phyloP scores from a whole-genome alignment of 768 basidiomycete genomes.

The Russula lepida region DNA sequence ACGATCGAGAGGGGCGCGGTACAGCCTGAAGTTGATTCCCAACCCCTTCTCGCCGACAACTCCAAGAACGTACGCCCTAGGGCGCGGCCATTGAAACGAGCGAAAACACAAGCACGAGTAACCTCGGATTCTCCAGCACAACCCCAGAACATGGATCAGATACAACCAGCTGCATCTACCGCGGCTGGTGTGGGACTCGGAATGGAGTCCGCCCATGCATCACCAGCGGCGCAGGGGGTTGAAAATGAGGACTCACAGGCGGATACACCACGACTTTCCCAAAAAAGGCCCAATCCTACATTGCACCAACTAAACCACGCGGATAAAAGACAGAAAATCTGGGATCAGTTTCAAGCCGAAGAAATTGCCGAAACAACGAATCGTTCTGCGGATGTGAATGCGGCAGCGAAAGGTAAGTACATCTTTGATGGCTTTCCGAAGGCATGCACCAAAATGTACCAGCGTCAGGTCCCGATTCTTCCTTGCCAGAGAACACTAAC shows the following conservation, averaged over 20 bases:
- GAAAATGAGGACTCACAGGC: background rate
- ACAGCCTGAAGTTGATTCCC: background rate
- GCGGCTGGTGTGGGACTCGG: background rate
- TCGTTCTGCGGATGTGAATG: background rate
- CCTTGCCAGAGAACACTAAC: background rate
- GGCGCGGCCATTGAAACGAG: slow-evolving; percentile 6
- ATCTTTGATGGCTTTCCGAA: background rate
- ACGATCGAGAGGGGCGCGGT: background rate
- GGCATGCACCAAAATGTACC: background rate
- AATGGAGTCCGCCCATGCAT: background rate
- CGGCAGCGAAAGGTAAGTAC: background rate
- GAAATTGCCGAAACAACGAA: background rate
- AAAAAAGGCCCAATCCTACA: background rate
- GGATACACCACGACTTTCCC: background rate
- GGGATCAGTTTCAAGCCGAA: background rate
- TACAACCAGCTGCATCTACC: background rate
- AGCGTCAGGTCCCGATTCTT: background rate
- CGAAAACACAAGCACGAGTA: background rate
- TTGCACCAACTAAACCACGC: background rate
- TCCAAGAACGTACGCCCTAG: slow-evolving; percentile 3
- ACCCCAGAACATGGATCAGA: background rate
- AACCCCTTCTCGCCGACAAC: background rate
- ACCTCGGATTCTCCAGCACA: background rate
- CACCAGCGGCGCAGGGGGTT: background rate
- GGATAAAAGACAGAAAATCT: slow-evolving; percentile 3